Base-by-base conservation (phyloP, 441 rosid species). In the Populus tomentosa region DNA sequence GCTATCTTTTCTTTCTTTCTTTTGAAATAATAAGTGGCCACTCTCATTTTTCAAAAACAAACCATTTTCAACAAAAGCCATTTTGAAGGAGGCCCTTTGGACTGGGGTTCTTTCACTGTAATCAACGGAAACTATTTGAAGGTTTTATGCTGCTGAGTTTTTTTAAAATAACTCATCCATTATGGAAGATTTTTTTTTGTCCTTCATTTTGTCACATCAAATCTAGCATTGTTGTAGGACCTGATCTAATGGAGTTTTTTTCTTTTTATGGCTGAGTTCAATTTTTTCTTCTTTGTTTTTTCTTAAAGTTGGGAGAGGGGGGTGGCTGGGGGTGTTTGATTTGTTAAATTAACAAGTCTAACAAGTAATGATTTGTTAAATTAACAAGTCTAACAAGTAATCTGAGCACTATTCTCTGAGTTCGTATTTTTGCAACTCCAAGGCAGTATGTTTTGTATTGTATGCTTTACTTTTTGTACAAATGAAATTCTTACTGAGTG, bases 401-500 rank as follows among this genome's bases (percentile, higher is more conserved):
- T 53, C 20, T 1, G 30, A 63, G 28, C 7, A 24, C 16, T 46
- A 4, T 38, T 38, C 36, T 21, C 74, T 38, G 40, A 68, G 23
- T 50, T 69, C 18, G 24, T 50, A 6, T 61, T 69, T 10, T 64
- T 23, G 30, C 42, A 53, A 30, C 0, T 23, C 30, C 32, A 56
- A 24, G 24, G 67, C 56, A 14, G 4, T 36, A 16, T 10, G 68
- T 24, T 65, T 65, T 30, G 32, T 65, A 65, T 35, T 21, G 7
- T 20, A 53, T 23, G 23, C 56, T 3, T 30, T 9, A 20, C 20
- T 71, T 36, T 70, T 3, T 64, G 64, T 30, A 26, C 50, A 36
- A 21, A n/a, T 6, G 32, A 70, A 74, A 67, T 72, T 67, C 53
- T 80, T 65, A 65, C 64, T 36, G 33, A 33, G 4, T n/a, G 16